A percentile compares a stretch with the other conserved stretches of the same genome.
Evolutionary conservation across 768 basidiomycete species (phyloP).

Genomic region (Chalciporus piperatus): DNA sequence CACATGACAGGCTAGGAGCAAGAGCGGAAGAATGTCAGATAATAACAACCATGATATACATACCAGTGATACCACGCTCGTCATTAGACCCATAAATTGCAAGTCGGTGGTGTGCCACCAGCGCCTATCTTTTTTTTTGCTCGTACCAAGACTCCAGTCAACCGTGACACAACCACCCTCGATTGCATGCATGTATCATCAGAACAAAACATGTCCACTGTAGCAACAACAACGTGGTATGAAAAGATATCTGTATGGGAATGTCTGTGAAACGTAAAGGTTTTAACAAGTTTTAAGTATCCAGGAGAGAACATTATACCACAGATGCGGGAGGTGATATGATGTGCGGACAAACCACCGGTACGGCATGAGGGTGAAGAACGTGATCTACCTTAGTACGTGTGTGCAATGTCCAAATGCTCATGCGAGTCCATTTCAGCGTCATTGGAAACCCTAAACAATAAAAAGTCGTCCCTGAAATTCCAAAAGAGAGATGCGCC

Average conservation of each 20-base stretch:
- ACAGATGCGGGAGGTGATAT: slow-evolving; percentile 10
- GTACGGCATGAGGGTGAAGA: slow-evolving; percentile 21
- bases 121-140: too few relatives aligned
- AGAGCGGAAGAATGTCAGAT: neutral
- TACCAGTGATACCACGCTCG: too few relatives aligned
- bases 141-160: neutral
- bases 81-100: too few relatives aligned
- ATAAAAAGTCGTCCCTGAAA: slow-evolving; percentile 3
- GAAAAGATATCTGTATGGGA: neutral
- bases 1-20: neutral
- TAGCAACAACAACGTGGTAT: slow-evolving; percentile 6
- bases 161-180: slow-evolving; percentile 3
- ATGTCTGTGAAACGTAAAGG: slow-evolving; percentile 7
- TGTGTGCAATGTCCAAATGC: slow-evolving; percentile 28
- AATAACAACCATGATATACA: too few relatives aligned
- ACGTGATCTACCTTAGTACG: slow-evolving; percentile 28
- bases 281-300: slow-evolving; percentile 1
- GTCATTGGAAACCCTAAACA: slow-evolving; percentile 20
- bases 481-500: slow-evolving; percentile 1
- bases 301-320: slow-evolving; percentile 22
- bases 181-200: slow-evolving; percentile 4
- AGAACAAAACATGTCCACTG: slow-evolving; percentile 1
- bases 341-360: slow-evolving; percentile 14
- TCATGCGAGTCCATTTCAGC: slow-evolving; percentile 27
- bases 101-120: neutral